Evolutionary conservation across 2,329 filamentous ascomycete genomes (phyloP).

Genomic region (Venturia aucupariae): DNA sequence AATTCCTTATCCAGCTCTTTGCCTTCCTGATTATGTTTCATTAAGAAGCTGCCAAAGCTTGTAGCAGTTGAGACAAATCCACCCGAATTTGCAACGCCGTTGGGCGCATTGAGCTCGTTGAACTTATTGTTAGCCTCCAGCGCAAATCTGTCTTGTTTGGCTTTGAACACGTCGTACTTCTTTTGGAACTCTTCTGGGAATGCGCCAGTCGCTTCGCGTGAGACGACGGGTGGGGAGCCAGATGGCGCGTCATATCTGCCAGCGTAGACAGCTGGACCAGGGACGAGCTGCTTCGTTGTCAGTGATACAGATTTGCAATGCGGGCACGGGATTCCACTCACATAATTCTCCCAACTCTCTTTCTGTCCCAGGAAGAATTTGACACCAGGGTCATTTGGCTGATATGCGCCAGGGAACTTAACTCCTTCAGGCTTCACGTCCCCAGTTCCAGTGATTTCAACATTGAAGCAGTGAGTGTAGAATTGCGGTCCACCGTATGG

Average conservation of each 20-base stretch:
- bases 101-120: not conserved
- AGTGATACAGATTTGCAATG: not conserved
- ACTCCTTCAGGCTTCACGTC: constrained; percentile 9
- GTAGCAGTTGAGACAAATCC: not conserved
- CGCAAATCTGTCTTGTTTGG: not conserved
- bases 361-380: constrained; percentile 6
- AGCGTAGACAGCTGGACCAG: constrained; percentile 7
- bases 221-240: not conserved
- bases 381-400: constrained; percentile 7
- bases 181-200: constrained; percentile 8
- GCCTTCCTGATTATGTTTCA: not conserved
- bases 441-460: constrained; percentile 11
- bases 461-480: constrained; percentile 14
- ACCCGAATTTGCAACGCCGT: not conserved
- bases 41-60: not conserved
- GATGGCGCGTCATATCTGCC: constrained; percentile 9
- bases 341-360: not conserved
- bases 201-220: not conserved
- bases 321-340: not conserved
- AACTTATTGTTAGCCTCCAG: not conserved
- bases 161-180: constrained; percentile 11
- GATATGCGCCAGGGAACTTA: constrained; percentile 11
- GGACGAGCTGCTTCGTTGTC: not conserved
- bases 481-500: constrained; percentile 7
- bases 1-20: constrained; percentile 8